These are phyloP conservation scores for Geosmithia putterillii DNA, from an alignment of 2,329 filamentous ascomycete genomes.

Conservation along the genomic window DNA sequence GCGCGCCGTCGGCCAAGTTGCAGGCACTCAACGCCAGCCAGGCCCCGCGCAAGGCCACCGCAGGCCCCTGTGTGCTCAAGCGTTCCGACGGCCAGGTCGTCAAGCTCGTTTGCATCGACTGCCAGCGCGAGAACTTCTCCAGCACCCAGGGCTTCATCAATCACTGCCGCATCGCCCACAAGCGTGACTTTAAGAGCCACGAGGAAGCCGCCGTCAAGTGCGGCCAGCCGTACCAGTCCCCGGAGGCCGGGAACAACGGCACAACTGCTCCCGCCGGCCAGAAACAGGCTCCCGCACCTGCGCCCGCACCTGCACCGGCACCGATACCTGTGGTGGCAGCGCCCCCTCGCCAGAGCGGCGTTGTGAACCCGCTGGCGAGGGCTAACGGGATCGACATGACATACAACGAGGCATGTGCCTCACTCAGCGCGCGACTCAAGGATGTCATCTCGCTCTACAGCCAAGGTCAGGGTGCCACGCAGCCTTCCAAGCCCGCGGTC, in stretches of 20 bases:
- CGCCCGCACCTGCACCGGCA: constrained; percentile 9
- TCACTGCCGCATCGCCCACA: constrained; percentile 92
- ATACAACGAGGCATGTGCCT: constrained; percentile 30
- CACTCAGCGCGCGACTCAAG: constrained; percentile 32
- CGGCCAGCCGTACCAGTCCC: constrained; percentile 62
- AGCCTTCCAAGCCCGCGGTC: constrained; percentile 1
- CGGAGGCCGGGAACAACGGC: constrained; percentile 5
- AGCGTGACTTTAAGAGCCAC: constrained; percentile 87
- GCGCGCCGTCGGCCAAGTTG: constrained; percentile 46
- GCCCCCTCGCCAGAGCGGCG: not conserved
- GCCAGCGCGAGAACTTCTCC: constrained; percentile 80
- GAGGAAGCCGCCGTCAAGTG: constrained; percentile 85
- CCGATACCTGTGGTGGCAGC: not conserved
- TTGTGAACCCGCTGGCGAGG: constrained; percentile 18
- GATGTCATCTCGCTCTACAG: constrained; percentile 7
- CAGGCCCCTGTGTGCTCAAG: constrained; percentile 72
- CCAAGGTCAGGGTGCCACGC: not conserved
- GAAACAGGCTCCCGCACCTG: constrained; percentile 2
- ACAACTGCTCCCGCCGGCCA: constrained; percentile 3
- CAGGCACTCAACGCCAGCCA: constrained; percentile 53
- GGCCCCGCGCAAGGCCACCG: constrained; percentile 58
- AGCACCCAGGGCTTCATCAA: constrained; percentile 99
- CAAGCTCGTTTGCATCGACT: constrained; percentile 82
- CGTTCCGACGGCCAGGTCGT: constrained; percentile 77
- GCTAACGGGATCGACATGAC: constrained; percentile 25